A percentile compares a stretch with the other conserved stretches of the same genome.
phyloP scores from a whole-genome alignment of 257 asterid genomes.

The Buddleja alternifolia region DNA sequence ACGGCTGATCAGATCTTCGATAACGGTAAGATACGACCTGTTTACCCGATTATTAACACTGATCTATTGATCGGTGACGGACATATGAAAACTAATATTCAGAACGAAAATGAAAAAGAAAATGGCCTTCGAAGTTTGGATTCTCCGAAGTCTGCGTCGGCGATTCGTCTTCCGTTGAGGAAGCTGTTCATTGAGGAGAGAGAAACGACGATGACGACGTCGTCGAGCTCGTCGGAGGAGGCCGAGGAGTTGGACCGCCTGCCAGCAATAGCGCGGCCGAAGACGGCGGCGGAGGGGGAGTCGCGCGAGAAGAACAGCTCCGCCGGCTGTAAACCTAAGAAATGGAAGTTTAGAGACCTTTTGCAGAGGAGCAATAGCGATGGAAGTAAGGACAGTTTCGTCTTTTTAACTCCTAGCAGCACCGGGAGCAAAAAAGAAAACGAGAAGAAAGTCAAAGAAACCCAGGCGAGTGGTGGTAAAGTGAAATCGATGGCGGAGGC shows the following conservation, averaged over 20 bases:
- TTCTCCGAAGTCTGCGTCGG: slow-evolving; percentile 28
- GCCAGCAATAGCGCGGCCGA: slow-evolving; percentile 34
- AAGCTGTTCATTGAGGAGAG: slow-evolving; percentile 51
- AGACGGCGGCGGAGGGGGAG: slow-evolving; percentile 27
- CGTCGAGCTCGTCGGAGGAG: slow-evolving; percentile 41
- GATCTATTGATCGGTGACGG: slow-evolving; percentile 28
- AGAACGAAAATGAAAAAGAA: not conserved
- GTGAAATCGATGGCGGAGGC: slow-evolving; percentile 13
- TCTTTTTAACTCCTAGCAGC: slow-evolving; percentile 6
- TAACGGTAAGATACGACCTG: slow-evolving; percentile 67
- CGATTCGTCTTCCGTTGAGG: slow-evolving; percentile 47
- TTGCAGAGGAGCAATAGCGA: slow-evolving; percentile 43
- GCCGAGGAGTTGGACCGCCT: slow-evolving; percentile 31
- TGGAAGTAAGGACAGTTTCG: slow-evolving; percentile 28
- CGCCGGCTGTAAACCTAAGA: slow-evolving; percentile 42
- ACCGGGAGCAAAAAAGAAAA: slow-evolving; percentile 21
- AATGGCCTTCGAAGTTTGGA: slow-evolving; percentile 25
- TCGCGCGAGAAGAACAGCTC: slow-evolving; percentile 39
- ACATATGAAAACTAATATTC: not conserved
- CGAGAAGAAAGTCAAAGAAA: slow-evolving; percentile 5
- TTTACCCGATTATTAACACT: slow-evolving; percentile 50
- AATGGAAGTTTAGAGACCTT: slow-evolving; percentile 46
- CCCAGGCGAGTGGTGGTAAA: slow-evolving; percentile 23
- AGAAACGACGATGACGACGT: slow-evolving; percentile 39
- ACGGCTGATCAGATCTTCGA: slow-evolving; percentile 61